phyloP scores from a whole-genome alignment of 257 asterid species.

The Solanum boliviense region DNA sequence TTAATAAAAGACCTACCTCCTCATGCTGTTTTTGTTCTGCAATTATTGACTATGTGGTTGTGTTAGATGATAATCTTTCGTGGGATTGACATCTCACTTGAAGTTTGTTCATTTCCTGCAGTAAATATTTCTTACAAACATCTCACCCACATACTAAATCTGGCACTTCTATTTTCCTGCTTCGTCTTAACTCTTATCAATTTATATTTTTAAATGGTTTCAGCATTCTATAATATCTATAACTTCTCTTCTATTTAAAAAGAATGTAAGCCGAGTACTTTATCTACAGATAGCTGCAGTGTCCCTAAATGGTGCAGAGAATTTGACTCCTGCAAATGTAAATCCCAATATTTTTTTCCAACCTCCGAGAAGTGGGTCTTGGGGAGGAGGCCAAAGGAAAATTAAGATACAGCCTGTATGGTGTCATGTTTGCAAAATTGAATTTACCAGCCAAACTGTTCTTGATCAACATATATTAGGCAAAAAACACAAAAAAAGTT shows the following conservation, averaged over 20 bases:
- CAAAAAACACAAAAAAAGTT: slow-evolving; percentile 54
- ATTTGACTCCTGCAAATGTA: not conserved
- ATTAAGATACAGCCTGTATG: slow-evolving; percentile 45
- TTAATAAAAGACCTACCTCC: not conserved
- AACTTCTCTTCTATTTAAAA: not conserved
- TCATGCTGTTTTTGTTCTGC: not conserved
- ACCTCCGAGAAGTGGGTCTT: not conserved
- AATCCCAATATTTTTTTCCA: slow-evolving; percentile 6
- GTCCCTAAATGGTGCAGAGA: not conserved
- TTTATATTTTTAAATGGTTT: not conserved
- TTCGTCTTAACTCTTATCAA: not conserved
- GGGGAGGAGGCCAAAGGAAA: slow-evolving; percentile 30
- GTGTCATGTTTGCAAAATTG: slow-evolving; percentile 59
- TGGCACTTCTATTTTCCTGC: not conserved
- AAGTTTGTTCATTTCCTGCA: not conserved
- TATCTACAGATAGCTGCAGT: slow-evolving; percentile 12
- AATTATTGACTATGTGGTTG: not conserved
- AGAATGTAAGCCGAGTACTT: not conserved
- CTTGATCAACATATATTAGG: slow-evolving; percentile 55
- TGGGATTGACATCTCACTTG: not conserved
- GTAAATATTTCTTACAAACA: not conserved
- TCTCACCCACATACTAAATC: not conserved
- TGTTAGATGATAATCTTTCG: not conserved
- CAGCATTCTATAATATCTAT: not conserved
- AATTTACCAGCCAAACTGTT: slow-evolving; percentile 45